These are phyloP conservation scores for Candida labiduridarum DNA, from an alignment of 1,139 yeast species.

Conservation along the genomic window DNA sequence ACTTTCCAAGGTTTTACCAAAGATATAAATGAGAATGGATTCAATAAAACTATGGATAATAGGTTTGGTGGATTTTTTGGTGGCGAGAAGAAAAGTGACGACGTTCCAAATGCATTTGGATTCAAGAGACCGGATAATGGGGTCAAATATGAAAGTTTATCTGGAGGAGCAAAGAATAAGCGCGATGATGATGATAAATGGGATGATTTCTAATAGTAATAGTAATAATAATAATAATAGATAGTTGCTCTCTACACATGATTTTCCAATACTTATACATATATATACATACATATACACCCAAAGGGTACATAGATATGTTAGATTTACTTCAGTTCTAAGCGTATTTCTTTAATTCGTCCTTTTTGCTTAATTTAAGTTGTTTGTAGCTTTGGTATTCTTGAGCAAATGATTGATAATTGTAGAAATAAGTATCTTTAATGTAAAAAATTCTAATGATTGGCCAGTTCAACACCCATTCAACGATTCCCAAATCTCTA, in stretches of 20 bases:
- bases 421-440: slow-evolving; percentile 59
- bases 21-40: slow-evolving; percentile 38
- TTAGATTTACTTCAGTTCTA: neutral
- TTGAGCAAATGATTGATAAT: slow-evolving; percentile 40
- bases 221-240: slow-evolving; percentile 1
- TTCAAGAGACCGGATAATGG: slow-evolving; percentile 59
- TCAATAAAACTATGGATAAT: slow-evolving; percentile 13
- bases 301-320: neutral
- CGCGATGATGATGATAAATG: slow-evolving; percentile 44
- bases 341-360: neutral
- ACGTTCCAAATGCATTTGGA: slow-evolving; percentile 72
- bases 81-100: slow-evolving; percentile 25
- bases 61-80: slow-evolving; percentile 51
- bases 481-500: slow-evolving; percentile 63
- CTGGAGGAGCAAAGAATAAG: slow-evolving; percentile 30
- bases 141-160: slow-evolving; percentile 58
- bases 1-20: slow-evolving; percentile 66
- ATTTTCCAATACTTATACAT: neutral
- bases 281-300: neutral
- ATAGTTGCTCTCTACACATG: neutral
- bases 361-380: slow-evolving; percentile 3
- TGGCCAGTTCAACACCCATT: slow-evolving; percentile 56
- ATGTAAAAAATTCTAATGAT: slow-evolving; percentile 48
- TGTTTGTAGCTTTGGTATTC: slow-evolving; percentile 28
- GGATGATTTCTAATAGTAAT: slow-evolving; percentile 40